Conservation (phyloP, 2,329 filamentous ascomycete species). For the Aspergillus sp. region DNA sequence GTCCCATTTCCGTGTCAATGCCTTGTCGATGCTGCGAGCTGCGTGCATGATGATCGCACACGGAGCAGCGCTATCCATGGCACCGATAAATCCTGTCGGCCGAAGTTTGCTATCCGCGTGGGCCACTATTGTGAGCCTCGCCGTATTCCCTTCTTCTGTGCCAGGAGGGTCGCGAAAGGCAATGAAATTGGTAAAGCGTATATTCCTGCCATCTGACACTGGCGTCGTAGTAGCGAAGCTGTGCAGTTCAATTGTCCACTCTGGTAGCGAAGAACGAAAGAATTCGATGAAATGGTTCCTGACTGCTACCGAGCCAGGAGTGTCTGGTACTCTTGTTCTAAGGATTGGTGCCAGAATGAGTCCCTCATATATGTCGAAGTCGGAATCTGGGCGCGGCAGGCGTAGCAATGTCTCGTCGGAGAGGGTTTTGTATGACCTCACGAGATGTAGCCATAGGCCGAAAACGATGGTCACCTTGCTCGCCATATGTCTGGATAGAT, state of each 20-base stretch:
- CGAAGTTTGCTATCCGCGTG: constrained; percentile 84
- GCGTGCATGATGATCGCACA: constrained; percentile 90
- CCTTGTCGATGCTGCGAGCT: constrained; percentile 73
- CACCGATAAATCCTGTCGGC: constrained; percentile 84
- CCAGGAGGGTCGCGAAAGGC: constrained; percentile 84
- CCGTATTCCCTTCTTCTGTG: constrained; percentile 68
- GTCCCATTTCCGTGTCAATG: constrained; percentile 77
- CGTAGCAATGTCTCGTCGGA: constrained; percentile 70
- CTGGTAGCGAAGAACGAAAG: constrained; percentile 52
- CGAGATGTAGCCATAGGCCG: background rate
- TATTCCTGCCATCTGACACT: constrained; percentile 58
- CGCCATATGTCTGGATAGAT: too few species aligned
- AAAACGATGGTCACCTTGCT: background rate
- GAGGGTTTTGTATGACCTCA: constrained; percentile 36
- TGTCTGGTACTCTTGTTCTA: constrained; percentile 84
- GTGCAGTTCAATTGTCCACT: constrained; percentile 77
- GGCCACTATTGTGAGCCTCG: constrained; percentile 78
- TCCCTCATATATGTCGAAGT: constrained; percentile 75
- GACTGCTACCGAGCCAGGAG: constrained; percentile 66
- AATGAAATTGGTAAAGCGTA: constrained; percentile 84
- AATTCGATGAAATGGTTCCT: constrained; percentile 66
- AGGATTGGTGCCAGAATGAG: constrained; percentile 80
- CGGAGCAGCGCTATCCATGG: constrained; percentile 86
- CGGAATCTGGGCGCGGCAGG: constrained; percentile 67
- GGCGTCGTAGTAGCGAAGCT: constrained; percentile 59